Evolutionary conservation across 345 rosid species (phyloP).

Genomic region (Syzygium grande): DNA sequence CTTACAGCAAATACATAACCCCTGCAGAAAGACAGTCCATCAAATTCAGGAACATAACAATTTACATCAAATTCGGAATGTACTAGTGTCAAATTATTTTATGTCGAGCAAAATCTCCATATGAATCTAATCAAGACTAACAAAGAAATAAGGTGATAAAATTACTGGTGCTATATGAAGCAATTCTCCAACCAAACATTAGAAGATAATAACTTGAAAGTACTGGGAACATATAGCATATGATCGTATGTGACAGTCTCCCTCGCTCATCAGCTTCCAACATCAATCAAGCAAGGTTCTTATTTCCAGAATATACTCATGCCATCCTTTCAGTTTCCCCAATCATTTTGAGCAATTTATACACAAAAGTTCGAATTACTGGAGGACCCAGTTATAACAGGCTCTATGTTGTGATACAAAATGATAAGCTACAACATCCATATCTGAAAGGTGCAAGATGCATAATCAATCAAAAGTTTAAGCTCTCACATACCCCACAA

Average conservation of each 20-base stretch:
- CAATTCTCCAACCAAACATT: not conserved
- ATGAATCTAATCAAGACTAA: not conserved
- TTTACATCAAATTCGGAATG: not conserved
- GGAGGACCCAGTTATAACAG: not conserved
- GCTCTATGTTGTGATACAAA: not conserved
- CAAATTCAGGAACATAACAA: constrained; percentile 1
- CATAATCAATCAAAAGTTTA: not conserved
- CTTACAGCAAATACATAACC: constrained; percentile 97
- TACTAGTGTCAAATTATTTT: not conserved
- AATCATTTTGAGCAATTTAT: not conserved
- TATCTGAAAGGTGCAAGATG: not conserved
- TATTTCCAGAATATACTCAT: not conserved
- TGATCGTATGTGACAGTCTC: not conserved
- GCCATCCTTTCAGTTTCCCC: not conserved
- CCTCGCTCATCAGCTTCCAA: not conserved
- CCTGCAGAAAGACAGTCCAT: constrained; percentile 27
- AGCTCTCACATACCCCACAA: constrained; percentile 75
- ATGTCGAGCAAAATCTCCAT: not conserved
- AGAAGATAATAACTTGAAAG: not conserved
- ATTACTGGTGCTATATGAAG: not conserved
- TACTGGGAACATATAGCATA: not conserved
- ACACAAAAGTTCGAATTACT: not conserved
- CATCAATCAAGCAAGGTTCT: not conserved
- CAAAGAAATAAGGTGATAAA: not conserved
- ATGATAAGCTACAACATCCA: not conserved